These are phyloP conservation scores for Cutaneotrichosporon sp. DNA, from an alignment of 1,284 basidiomycete species.

Conservation along the genomic window DNA sequence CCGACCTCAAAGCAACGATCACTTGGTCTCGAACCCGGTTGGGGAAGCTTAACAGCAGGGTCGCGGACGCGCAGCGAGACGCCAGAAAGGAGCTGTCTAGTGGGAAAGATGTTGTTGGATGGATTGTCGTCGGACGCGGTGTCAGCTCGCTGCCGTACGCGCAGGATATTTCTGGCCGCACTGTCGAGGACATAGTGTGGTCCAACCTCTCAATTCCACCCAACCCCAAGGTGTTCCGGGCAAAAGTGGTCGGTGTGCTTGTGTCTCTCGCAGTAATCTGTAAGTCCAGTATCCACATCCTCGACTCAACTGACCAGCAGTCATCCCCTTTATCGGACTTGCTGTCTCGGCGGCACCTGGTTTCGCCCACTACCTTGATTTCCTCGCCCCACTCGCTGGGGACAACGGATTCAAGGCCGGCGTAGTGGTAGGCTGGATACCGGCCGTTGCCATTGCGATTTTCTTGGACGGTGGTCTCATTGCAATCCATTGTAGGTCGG, in stretches of 20 bases:
- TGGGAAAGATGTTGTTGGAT: constrained; percentile 59
- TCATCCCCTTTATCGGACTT: constrained; percentile 63
- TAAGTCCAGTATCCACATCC: constrained; percentile 52
- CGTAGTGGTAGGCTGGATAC: constrained; percentile 61
- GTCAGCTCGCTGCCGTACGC: constrained; percentile 60
- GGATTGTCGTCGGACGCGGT: constrained; percentile 68
- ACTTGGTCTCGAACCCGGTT: constrained; percentile 3
- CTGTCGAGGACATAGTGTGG: constrained; percentile 73
- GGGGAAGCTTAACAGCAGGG: constrained; percentile 59
- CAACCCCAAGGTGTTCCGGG: constrained; percentile 58
- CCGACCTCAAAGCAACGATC: constrained; percentile 1
- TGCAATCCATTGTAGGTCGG: too few relatives aligned
- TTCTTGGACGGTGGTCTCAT: constrained; percentile 53
- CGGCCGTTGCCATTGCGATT: constrained; percentile 57
- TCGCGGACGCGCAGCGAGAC: constrained; percentile 60
- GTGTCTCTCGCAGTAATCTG: constrained; percentile 58
- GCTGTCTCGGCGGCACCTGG: constrained; percentile 64
- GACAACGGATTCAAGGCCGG: constrained; percentile 57
- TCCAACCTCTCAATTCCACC: constrained; percentile 59
- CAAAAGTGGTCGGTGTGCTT: constrained; percentile 53
- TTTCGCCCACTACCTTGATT: constrained; percentile 60
- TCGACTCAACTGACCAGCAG: constrained; percentile 48
- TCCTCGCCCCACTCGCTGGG: constrained; percentile 57
- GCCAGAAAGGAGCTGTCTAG: constrained; percentile 58
- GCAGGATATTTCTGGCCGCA: constrained; percentile 65